Evolutionary conservation across 2,329 filamentous ascomycete species (phyloP).

Genomic region (Pseudopyricularia cyperi): DNA sequence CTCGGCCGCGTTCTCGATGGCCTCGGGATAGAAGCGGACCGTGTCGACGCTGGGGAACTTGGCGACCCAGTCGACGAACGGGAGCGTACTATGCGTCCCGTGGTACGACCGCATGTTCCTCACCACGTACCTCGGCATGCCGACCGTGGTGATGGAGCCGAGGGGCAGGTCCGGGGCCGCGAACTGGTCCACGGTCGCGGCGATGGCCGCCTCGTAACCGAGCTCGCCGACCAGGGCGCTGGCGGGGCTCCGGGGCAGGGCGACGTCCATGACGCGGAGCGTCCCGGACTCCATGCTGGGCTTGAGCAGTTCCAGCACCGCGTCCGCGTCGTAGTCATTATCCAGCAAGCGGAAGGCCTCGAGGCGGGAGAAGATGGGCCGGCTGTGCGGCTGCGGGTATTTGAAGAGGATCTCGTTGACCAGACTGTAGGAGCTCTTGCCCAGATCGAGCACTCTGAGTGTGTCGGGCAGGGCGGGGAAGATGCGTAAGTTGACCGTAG

Average conservation of each 20-base stretch:
- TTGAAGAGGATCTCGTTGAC: background rate
- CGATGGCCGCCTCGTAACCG: background rate
- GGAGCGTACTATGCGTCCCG: background rate
- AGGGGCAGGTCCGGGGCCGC: slow-evolving; percentile 1
- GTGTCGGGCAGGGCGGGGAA: slow-evolving; percentile 4
- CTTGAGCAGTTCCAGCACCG: slow-evolving; percentile 1
- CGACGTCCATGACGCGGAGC: slow-evolving; percentile 6
- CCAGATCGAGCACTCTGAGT: slow-evolving; percentile 6
- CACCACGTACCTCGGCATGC: slow-evolving; percentile 7
- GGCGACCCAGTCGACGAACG: slow-evolving; percentile 6
- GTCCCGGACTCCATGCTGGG: slow-evolving; percentile 1
- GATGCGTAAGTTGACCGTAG: background rate
- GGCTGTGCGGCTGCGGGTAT: background rate
- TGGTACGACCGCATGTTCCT: slow-evolving; percentile 1
- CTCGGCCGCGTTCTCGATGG: background rate
- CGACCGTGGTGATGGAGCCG: slow-evolving; percentile 4
- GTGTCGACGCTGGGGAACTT: slow-evolving; percentile 5
- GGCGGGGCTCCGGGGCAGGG: background rate
- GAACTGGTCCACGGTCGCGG: background rate
- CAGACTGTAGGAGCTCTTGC: background rate
- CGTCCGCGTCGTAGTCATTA: background rate
- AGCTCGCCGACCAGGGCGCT: background rate
- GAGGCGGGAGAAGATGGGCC: background rate
- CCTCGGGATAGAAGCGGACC: slow-evolving; percentile 5
- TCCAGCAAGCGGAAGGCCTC: slow-evolving; percentile 5